Evolutionary conservation across 192 early-diverging fungal species (phyloP), one percentile per base, ranked within the genome.

Genomic region (Lobosporangium transversale): DNA sequence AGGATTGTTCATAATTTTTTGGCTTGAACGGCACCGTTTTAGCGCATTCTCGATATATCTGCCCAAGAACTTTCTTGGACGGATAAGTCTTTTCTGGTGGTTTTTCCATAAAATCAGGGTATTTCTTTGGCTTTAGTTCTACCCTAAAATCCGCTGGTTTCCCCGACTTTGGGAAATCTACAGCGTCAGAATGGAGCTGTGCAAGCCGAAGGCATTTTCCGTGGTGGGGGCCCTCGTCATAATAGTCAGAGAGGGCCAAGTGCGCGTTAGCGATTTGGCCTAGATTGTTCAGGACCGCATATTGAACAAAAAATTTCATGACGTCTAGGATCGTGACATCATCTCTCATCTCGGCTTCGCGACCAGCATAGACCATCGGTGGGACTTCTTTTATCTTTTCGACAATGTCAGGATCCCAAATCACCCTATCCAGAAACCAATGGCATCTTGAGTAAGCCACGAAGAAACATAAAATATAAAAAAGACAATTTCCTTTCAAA

Each of bases 61-160:
- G 51, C 2, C 90, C 90, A 0, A 88, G 48, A 3, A 90, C 79
- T 26, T 86, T 84, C 29, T 54, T 35, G 7, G 88, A 89, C 3
- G n/a, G 1, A 62, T 93, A 93, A 0, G 67, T 58, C 15, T 51
- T 50, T 18, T 87, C 86, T 9, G 75, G 64, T 6, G 69, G 37
- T 53, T 90, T 91, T 57, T 90, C 83, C 92, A 94, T 94, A 58
- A 92, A 94, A 55, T 91, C 89, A 7, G 92, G 92, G 27, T 82
- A 90, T 14, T 21, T 23, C 29, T 58, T 64, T 4, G 84, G 83
- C 24, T 66, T 43, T 1, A 89, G 66, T 10, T 84, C 83, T 0
- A 40, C 27, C 18, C 53, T 65, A 31, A 91, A 63, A 10, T 36
- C 37, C 3, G 87, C 89, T 21, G 91, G 86, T 17, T 74, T 80